A percentile compares a stretch with the other conserved stretches of the same genome.
These are phyloP conservation scores for Pinus albicaulis DNA, from an alignment of 75 land plant species.

Conservation along the genomic window DNA sequence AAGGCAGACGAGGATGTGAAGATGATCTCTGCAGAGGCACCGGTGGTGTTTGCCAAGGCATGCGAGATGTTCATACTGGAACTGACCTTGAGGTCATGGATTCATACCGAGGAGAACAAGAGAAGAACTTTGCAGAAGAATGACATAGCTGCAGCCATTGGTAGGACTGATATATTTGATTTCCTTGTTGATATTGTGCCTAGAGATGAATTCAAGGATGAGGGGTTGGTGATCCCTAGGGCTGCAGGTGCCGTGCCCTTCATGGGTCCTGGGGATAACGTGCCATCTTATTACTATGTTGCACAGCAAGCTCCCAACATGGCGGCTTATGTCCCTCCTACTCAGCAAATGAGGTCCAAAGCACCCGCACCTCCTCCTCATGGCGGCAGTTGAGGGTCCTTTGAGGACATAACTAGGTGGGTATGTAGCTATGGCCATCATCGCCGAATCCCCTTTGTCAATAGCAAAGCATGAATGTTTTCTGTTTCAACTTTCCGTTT, in stretches of 20 bases:
- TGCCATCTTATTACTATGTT: slow-evolving; percentile 54
- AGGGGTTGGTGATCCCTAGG: slow-evolving; percentile 38
- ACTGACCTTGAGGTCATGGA: slow-evolving; percentile 80
- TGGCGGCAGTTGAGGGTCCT: neutral
- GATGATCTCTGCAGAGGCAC: slow-evolving; percentile 93
- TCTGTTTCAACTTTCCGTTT: too few species aligned
- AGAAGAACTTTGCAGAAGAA: slow-evolving; percentile 86
- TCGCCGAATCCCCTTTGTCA: neutral
- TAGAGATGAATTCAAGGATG: slow-evolving; percentile 83
- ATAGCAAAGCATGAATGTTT: too few species aligned
- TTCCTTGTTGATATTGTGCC: slow-evolving; percentile 86
- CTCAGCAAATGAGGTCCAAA: slow-evolving; percentile 11
- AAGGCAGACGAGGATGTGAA: slow-evolving; percentile 75
- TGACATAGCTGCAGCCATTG: slow-evolving; percentile 85
- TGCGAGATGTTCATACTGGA: slow-evolving; percentile 91
- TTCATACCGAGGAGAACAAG: slow-evolving; percentile 88
- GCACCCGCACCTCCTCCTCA: neutral
- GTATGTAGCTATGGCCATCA: neutral
- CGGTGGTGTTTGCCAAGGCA: slow-evolving; percentile 79
- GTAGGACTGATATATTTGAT: slow-evolving; percentile 84
- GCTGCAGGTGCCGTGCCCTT: slow-evolving; percentile 34
- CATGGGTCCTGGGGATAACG: slow-evolving; percentile 34
- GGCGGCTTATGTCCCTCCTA: slow-evolving; percentile 22
- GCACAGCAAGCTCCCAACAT: slow-evolving; percentile 8
- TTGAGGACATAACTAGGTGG: neutral